phyloP scores from a whole-genome alignment of 1,284 basidiomycete genomes.

The Malassezia obtusa region DNA sequence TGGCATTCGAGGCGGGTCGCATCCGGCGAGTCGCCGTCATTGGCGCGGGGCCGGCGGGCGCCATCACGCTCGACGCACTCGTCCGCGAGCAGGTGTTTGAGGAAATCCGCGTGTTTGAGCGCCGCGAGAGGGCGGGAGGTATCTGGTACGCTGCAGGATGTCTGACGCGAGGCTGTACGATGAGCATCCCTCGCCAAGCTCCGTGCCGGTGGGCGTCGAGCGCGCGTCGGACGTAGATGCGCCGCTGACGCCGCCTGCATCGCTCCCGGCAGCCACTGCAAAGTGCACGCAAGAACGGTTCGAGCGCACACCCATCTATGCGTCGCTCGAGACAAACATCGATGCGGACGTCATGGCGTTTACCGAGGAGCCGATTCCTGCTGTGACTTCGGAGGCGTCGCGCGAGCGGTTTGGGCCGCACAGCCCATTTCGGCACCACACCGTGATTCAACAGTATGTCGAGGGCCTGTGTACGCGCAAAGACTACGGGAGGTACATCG shows the following conservation, averaged over 20 bases:
- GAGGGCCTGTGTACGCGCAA: not conserved
- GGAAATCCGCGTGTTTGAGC: conserved; percentile 1
- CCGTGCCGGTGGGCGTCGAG: too few relatives aligned
- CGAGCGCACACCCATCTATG: not conserved
- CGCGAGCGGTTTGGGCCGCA: not conserved
- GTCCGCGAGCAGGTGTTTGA: conserved; percentile 4
- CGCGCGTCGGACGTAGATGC: not conserved
- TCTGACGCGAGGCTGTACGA: not conserved
- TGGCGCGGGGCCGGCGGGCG: conserved; percentile 1
- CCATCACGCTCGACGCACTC: not conserved
- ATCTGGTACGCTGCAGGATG: not conserved
- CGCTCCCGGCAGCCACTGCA: not conserved
- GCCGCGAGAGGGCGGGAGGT: conserved; percentile 4
- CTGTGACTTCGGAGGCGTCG: not conserved
- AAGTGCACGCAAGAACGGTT: not conserved
- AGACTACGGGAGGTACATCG: not conserved
- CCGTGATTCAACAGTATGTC: conserved; percentile 5
- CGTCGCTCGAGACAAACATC: not conserved
- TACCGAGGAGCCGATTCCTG: conserved; percentile 5
- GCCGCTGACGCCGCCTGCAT: not conserved
- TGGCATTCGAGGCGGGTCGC: not conserved
- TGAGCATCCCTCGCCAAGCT: not conserved
- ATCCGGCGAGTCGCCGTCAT: not conserved
- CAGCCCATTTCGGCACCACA: conserved; percentile 1
- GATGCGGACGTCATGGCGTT: not conserved